A percentile compares a stretch with the other conserved stretches of the same genome.
Evolutionary conservation across 2,329 filamentous ascomycete genomes (phyloP).

Genomic region (Penicillium psychrosexuale): DNA sequence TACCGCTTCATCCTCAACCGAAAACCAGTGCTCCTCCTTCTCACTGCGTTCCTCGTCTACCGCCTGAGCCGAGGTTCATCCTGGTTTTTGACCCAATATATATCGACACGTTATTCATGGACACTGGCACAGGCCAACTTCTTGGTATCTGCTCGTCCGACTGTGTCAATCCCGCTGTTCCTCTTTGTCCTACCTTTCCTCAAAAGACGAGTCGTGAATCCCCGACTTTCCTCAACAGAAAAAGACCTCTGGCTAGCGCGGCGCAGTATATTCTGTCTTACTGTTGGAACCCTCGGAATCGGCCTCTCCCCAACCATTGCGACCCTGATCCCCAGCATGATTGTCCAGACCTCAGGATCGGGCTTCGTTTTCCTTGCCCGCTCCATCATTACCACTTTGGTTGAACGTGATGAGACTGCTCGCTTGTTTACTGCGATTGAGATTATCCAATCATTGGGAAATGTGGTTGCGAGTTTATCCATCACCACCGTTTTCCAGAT

Average conservation of each 20-base stretch:
- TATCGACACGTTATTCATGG: conserved; percentile 52
- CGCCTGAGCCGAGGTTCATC: conserved; percentile 49
- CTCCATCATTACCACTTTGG: conserved; percentile 48
- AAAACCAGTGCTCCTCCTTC: conserved; percentile 42
- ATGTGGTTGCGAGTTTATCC: conserved; percentile 47
- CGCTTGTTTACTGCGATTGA: conserved; percentile 51
- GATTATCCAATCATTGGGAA: conserved; percentile 48
- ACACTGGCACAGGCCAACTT: conserved; percentile 45
- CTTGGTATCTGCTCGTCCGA: conserved; percentile 48
- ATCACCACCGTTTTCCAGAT: conserved; percentile 48
- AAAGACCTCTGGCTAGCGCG: conserved; percentile 50
- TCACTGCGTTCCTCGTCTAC: conserved; percentile 49
- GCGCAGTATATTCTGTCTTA: conserved; percentile 44
- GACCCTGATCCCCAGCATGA: conserved; percentile 44
- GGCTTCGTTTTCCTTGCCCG: conserved; percentile 49
- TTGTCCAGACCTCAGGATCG: conserved; percentile 49
- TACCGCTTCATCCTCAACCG: conserved; percentile 43
- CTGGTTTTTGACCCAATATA: conserved; percentile 51
- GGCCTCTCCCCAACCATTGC: conserved; percentile 45
- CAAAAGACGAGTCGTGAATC: conserved; percentile 31
- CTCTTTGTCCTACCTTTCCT: conserved; percentile 45
- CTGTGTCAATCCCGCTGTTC: conserved; percentile 49
- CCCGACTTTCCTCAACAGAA: conserved; percentile 37
- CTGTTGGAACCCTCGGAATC: conserved; percentile 46
- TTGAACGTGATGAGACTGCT: conserved; percentile 49